These are phyloP conservation scores for Poa pratensis DNA, from an alignment of 176 grass and related monocot species.

Conservation along the genomic window DNA sequence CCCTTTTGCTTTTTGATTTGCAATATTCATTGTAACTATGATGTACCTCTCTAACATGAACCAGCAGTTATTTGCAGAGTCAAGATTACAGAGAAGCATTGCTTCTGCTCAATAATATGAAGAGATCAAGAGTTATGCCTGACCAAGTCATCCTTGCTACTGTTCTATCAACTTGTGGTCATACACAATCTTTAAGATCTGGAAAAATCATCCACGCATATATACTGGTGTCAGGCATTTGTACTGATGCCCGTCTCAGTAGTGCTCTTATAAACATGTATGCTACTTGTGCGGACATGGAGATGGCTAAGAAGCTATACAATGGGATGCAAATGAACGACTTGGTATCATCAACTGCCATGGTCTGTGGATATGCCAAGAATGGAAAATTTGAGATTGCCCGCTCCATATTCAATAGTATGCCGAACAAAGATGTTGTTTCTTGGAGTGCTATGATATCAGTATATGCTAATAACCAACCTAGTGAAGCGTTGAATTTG, in stretches of 20 bases:
- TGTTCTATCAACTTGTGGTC: constrained; percentile 67
- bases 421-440: constrained; percentile 75
- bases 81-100: constrained; percentile 65
- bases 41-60: constrained; percentile 40
- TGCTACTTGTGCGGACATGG: constrained; percentile 60
- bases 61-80: constrained; percentile 75
- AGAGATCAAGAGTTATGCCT: constrained; percentile 65
- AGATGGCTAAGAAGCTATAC: constrained; percentile 72
- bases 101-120: constrained; percentile 76
- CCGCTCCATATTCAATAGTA: constrained; percentile 72
- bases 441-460: constrained; percentile 96
- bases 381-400: constrained; percentile 61
- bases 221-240: constrained; percentile 59
- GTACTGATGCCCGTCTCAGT: constrained; percentile 52
- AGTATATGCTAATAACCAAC: constrained; percentile 65
- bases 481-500: constrained; percentile 65
- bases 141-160: constrained; percentile 75
- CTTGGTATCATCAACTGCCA: constrained; percentile 64
- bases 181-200: constrained; percentile 47
- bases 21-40: constrained; percentile 5
- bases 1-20: constrained; percentile 26
- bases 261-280: constrained; percentile 81
- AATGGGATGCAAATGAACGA: constrained; percentile 50
- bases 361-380: constrained; percentile 84
- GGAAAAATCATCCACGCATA: constrained; percentile 71